Evolutionary conservation across 2,329 filamentous ascomycete genomes (phyloP), one percentile per base, ranked within the genome.

Genomic region (Phyllosticta capitalensis): DNA sequence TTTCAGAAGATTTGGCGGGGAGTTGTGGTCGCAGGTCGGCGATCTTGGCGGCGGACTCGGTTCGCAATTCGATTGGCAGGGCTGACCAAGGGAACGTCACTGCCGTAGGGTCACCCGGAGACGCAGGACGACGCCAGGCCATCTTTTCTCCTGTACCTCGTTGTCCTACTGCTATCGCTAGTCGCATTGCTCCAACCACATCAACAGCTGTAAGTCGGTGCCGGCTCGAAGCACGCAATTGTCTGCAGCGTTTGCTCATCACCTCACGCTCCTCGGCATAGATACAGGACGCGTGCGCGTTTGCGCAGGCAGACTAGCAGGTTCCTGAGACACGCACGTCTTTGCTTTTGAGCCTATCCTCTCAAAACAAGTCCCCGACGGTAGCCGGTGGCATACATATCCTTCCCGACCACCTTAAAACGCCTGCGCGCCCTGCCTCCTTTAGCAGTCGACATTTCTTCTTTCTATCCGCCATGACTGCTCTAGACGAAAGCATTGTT

Each of bases 311-410:
- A 20, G 33, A 49, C 52, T 52, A 54, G 56, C 51, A 54, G 51
- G 56, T 58, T 50, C 56, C 56, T 58, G 56, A 33, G 38, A 56
- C 55, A 49, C 38, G 30, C 55, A 49, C 38, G 30, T 20, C 26
- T 52, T 28, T 53, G 50, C 24, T 26, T 19, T 59, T 59, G 38
- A 30, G 28, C 52, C 52, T 54, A 59, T 50, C 56, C 24, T 17
- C 20, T 22, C 56, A 50, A 19, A 20, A 19, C 53, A 45, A n/a
- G 48, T 54, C 56, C 48, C 56, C 56, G 56, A 54, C 52, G 54
- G 56, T 59, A 59, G 56, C 56, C 56, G 56, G 51, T 12, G 56
- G 38, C 38, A 20, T 33, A 50, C 51, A 52, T 53, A 53, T 54
- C 56, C 56, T 28, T 54, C 19, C 14, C 51, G 33, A 48, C 49